Evolutionary conservation across 179 eudicot genomes (phyloP), one percentile per base, ranked within the genome.

Genomic region (Actinidia chinensis): DNA sequence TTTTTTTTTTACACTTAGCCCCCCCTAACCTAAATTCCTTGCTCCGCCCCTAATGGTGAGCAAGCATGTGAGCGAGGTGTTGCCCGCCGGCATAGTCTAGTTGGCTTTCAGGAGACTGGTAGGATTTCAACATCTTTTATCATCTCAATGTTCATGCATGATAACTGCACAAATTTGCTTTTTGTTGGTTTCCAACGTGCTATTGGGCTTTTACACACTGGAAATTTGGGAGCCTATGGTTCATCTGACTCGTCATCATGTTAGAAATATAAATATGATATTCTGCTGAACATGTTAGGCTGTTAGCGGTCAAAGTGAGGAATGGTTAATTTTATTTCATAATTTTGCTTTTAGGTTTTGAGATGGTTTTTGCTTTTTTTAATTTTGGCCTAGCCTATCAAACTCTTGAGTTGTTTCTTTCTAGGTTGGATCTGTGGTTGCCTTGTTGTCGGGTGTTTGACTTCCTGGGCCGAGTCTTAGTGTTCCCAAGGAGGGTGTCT

Each of bases 91-190:
- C 78, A 72, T 52, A 86, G 67, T 69, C 78, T 22, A 12, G 33
- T 43, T 55, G 83, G 69, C 65, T 67, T 80, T 50, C 88, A 88
- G 56, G 96, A 90, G 73, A 74, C 92, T 84, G 95, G 98, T 93
- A 74, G 60, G 76, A 6, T 42, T 79, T 56, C 23, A 63, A 28
- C 33, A 23, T 60, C 46, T 80, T 58, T 22, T 13, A 40, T 64
- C 47, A 12, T 64, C 11, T 44, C 43, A 14, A 28, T 52, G 54
- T 42, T 65, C 71, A 51, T 51, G 3, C 33, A 14, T 65, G 1
- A 11, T 51, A 28, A 70, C 20, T 52, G 60, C 63, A 33, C 44
- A 8, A 52, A 52, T 72, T 36, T 9, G 4, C 5, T 33, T 36
- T 25, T 25, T 11, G 23, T 47, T 12, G 8, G 2, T 43, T 10